These are phyloP conservation scores for Teunomyces funiuensis DNA, from an alignment of 805 yeast genomes.

Conservation along the genomic window DNA sequence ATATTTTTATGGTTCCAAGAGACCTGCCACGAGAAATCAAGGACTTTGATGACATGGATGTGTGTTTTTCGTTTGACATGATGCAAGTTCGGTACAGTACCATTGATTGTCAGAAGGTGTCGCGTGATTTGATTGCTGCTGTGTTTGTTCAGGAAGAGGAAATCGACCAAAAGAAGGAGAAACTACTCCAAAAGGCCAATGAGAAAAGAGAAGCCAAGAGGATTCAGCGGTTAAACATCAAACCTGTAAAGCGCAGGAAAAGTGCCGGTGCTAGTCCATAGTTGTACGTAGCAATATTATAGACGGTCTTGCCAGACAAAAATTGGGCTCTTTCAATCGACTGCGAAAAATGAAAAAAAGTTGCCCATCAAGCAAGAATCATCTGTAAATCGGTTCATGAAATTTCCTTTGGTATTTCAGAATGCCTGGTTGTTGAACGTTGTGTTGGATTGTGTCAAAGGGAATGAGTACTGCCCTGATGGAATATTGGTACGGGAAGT, in stretches of 20 bases:
- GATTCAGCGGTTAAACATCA: conserved; percentile 24
- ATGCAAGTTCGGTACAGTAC: conserved; percentile 32
- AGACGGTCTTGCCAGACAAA: too few species aligned
- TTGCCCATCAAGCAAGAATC: too few species aligned
- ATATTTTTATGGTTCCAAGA: conserved; percentile 21
- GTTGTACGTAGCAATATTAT: conserved; percentile 1
- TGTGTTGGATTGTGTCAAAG: conserved; percentile 8
- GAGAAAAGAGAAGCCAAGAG: conserved; percentile 40
- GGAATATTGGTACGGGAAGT: neutral
- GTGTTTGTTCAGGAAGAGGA: conserved; percentile 26
- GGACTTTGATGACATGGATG: conserved; percentile 31
- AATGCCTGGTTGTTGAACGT: conserved; percentile 23
- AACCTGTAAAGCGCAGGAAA: conserved; percentile 19
- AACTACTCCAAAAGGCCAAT: conserved; percentile 22
- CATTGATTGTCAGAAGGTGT: conserved; percentile 26
- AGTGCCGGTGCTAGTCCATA: conserved; percentile 2
- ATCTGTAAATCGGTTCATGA: conserved; percentile 4
- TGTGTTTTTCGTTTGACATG: conserved; percentile 42
- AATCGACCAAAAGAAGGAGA: conserved; percentile 15
- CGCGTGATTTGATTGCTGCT: conserved; percentile 24
- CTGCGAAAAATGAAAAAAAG: neutral
- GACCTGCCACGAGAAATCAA: conserved; percentile 8
- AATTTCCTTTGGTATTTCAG: conserved; percentile 23
- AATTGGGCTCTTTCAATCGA: too few species aligned
- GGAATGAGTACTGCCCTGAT: conserved; percentile 10